A percentile compares a stretch with the other conserved stretches of the same genome.
phyloP scores from a whole-genome alignment of 208 protist genomes.

The Blechomonas ayalai region DNA sequence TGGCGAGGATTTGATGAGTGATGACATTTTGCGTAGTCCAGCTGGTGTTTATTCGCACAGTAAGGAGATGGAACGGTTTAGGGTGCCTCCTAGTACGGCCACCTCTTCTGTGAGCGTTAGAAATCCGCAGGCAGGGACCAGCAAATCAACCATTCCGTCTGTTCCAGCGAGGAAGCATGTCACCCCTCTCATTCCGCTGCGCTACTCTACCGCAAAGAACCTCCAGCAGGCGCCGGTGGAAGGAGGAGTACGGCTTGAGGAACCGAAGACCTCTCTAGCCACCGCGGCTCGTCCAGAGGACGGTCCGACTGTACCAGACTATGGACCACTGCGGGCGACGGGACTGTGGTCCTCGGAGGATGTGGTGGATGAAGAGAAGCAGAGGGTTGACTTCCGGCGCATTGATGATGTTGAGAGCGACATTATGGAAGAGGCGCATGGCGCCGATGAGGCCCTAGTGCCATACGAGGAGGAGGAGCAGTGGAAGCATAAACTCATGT shows the following conservation, averaged over 20 bases:
- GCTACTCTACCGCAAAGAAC: not conserved
- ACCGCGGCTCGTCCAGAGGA: slow-evolving; percentile 17
- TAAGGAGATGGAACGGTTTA: slow-evolving; percentile 19
- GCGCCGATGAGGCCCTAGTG: slow-evolving; percentile 60
- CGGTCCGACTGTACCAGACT: slow-evolving; percentile 59
- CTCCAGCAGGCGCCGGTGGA: not conserved
- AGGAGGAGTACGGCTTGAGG: no score
- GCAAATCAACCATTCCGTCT: no score
- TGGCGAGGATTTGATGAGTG: not conserved
- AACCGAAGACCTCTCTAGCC: no score
- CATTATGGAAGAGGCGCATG: slow-evolving; percentile 44
- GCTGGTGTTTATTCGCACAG: slow-evolving; percentile 28
- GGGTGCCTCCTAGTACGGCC: slow-evolving; percentile 15
- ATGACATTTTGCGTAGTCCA: no score
- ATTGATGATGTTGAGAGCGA: slow-evolving; percentile 88
- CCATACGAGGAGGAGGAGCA: slow-evolving; percentile 69
- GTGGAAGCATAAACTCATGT: slow-evolving; percentile 89
- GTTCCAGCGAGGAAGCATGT: not conserved
- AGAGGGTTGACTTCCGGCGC: slow-evolving; percentile 75
- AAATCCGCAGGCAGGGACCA: no score
- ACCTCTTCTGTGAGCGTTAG: slow-evolving; percentile 3
- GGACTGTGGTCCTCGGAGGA: slow-evolving; percentile 78
- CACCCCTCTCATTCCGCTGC: not conserved
- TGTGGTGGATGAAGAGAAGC: slow-evolving; percentile 53
- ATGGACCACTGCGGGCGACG: slow-evolving; percentile 66